A percentile compares a stretch with the other conserved stretches of the same genome.
These are phyloP conservation scores for Vanilla planifolia DNA, from an alignment of 106 monocot genomes.

Conservation along the genomic window DNA sequence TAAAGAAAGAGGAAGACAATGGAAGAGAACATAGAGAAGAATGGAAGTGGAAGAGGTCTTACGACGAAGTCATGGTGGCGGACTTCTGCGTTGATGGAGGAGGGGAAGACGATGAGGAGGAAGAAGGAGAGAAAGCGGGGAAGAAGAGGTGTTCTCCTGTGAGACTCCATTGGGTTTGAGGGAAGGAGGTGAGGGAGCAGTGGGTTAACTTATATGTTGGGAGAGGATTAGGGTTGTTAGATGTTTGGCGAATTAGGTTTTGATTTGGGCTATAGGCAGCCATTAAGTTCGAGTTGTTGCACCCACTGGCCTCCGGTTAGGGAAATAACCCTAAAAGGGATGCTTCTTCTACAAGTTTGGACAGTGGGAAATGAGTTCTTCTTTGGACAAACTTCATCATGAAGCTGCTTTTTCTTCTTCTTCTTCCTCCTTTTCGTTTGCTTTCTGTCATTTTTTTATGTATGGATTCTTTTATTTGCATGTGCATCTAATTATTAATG, in stretches of 20 bases:
- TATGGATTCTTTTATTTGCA: too few relatives aligned
- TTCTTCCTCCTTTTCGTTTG: too few relatives aligned
- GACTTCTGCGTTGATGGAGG: constrained; percentile 13
- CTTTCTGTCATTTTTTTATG: too few relatives aligned
- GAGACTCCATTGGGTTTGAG: not conserved
- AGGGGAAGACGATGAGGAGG: constrained; percentile 3
- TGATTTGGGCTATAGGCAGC: constrained; percentile 17
- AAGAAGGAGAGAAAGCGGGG: not conserved
- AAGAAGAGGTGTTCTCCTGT: not conserved
- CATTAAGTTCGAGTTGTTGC: constrained; percentile 11
- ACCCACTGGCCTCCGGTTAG: constrained; percentile 21
- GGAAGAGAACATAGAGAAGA: not conserved
- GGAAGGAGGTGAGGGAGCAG: not conserved
- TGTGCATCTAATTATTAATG: too few relatives aligned
- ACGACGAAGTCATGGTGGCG: constrained; percentile 23
- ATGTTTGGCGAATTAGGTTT: constrained; percentile 24
- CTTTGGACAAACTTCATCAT: too few relatives aligned
- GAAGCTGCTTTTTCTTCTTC: too few relatives aligned
- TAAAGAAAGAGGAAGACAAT: too few relatives aligned
- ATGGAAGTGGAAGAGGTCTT: not conserved
- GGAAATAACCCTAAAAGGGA: too few relatives aligned
- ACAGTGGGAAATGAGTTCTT: too few relatives aligned
- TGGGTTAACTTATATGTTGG: constrained; percentile 1
- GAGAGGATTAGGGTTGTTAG: constrained; percentile 11
- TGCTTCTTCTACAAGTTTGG: too few relatives aligned